A percentile compares a stretch with the other conserved stretches of the same genome.
phyloP scores from a whole-genome alignment of 192 early-diverging fungal species.

The Chytriomyces hyalinus region DNA sequence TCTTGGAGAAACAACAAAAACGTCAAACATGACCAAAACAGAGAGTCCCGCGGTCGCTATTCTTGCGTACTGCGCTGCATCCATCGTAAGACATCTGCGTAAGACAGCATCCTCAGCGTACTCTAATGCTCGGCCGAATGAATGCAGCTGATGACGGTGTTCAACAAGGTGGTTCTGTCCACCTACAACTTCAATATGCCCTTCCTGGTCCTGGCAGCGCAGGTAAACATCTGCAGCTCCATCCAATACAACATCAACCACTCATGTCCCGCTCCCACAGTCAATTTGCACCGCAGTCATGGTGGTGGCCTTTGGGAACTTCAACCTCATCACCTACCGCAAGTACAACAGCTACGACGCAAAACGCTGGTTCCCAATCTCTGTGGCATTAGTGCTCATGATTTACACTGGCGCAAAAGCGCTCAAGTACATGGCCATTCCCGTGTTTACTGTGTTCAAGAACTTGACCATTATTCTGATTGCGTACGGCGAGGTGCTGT shows the following conservation, averaged over 20 bases:
- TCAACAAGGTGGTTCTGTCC: conserved; percentile 59
- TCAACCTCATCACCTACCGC: conserved; percentile 42
- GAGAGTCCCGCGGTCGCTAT: conserved; percentile 67
- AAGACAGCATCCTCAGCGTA: too few relatives aligned
- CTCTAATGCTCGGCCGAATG: not conserved
- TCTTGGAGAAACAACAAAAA: too few relatives aligned
- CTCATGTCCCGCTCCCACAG: conserved; percentile 2
- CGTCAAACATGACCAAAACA: not conserved
- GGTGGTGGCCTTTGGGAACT: conserved; percentile 53
- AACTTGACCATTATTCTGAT: conserved; percentile 98
- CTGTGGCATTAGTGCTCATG: conserved; percentile 85
- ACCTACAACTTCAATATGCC: conserved; percentile 56
- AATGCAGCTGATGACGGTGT: conserved; percentile 56
- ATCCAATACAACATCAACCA: not conserved
- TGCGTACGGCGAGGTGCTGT: conserved; percentile 88
- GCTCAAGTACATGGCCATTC: conserved; percentile 88
- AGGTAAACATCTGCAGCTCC: conserved; percentile 35
- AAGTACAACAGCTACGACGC: conserved; percentile 38
- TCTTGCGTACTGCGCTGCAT: conserved; percentile 83
- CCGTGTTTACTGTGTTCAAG: conserved; percentile 98
- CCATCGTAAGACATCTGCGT: conserved; percentile 60
- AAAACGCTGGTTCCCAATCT: conserved; percentile 77
- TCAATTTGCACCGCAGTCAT: conserved; percentile 40
- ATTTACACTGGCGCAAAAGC: conserved; percentile 97
- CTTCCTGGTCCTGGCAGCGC: conserved; percentile 58